Evolutionary conservation across 2,329 filamentous ascomycete genomes (phyloP), one percentile per base, ranked within the genome.

Genomic region (Cercospora beticola): DNA sequence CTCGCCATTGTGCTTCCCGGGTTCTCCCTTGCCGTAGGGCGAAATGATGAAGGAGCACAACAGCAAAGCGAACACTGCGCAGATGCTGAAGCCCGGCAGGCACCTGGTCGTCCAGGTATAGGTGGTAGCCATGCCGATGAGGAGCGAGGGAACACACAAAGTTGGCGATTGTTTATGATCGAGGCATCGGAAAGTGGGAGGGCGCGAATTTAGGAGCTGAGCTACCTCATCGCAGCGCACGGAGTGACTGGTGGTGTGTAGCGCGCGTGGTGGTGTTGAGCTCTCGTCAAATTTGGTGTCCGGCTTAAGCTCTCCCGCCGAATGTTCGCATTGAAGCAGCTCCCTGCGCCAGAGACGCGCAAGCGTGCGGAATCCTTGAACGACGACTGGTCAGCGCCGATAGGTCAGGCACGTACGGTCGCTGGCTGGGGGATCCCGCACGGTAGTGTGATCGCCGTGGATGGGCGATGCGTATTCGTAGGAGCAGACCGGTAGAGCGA

Each of bases 41-140:
- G 70, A 65, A 16, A 77, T 65, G 36, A 75, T 46, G 65, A 78
- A 74, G n/a, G 74, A 73, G 46, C 73, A 68, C 61, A 75, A 63
- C 18, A 77, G 73, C 6, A 78, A 64, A 31, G 69, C 64, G 30
- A 64, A 68, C 18, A 77, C 68, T 61, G 64, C 65, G 54, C 70
- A 62, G 31, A 73, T 70, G 71, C 74, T 76, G 66, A 74, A 72
- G 8, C 73, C 76, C 2, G 76, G 76, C 18, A 77, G 71, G 69
- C 71, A 76, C 31, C 76, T 71, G 16, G 75, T 76, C 52, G 69
- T 49, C 72, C 75, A 78, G 46, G 66, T 62, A 57, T 72, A 76
- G n/a, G 71, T 66, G 58, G 60, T 64, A 56, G 64, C 62, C 73
- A 75, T 74, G 57, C 49, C 62, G 65, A 40, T 8, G 40, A 49